phyloP scores from a whole-genome alignment of 345 rosid species.

The Camelina neglecta region DNA sequence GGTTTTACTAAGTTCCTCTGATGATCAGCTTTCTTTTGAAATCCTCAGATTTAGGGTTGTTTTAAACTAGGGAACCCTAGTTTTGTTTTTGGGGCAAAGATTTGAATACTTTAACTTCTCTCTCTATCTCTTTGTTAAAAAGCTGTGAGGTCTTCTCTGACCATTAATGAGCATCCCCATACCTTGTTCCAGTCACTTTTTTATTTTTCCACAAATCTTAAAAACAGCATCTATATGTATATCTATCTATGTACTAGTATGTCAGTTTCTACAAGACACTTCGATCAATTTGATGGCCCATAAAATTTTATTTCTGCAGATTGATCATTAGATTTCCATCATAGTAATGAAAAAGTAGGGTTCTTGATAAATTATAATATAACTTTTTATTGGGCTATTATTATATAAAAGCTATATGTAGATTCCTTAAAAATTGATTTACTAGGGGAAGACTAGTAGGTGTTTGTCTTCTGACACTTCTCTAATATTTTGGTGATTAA shows the following conservation, averaged over 20 bases:
- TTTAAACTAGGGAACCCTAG: conserved; percentile 30
- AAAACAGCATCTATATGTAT: conserved; percentile 9
- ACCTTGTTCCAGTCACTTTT: conserved; percentile 38
- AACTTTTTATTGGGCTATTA: not conserved
- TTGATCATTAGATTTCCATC: conserved; percentile 39
- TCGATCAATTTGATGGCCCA: conserved; percentile 29
- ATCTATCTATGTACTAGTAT: conserved; percentile 13
- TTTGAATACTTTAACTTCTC: not conserved
- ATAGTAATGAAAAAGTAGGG: conserved; percentile 27
- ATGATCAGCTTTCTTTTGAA: conserved; percentile 2
- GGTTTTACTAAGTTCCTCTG: conserved; percentile 2
- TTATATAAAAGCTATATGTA: conserved; percentile 23
- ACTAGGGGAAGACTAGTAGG: conserved; percentile 34
- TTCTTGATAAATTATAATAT: conserved; percentile 3
- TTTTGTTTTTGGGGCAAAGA: conserved; percentile 28
- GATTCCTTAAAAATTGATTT: conserved; percentile 38
- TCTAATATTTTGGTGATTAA: conserved; percentile 1
- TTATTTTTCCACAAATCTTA: conserved; percentile 23
- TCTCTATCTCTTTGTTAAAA: not conserved
- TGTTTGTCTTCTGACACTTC: conserved; percentile 39
- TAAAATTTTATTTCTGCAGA: conserved; percentile 38
- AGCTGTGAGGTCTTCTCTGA: conserved; percentile 44
- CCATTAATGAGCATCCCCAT: conserved; percentile 38
- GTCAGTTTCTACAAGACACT: conserved; percentile 39
- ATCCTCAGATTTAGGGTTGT: conserved; percentile 34